Base-by-base conservation (phyloP, 805 yeast species). In the Candida oleophila region DNA sequence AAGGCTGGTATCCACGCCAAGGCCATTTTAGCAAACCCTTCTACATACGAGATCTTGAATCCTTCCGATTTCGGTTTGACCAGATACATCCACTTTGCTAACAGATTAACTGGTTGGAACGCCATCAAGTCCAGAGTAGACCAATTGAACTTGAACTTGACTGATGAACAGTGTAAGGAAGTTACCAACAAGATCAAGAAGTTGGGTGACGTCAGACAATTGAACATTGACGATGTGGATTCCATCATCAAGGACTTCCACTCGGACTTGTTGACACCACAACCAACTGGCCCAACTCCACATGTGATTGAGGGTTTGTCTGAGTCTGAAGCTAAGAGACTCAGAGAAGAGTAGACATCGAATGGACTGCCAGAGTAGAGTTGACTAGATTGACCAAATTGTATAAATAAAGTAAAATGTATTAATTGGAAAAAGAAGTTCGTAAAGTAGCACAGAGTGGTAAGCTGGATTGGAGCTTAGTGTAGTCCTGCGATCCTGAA, bases 1-100 rank as follows among this genome's bases (percentile, higher is more conserved):
- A 92, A 92, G 80, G 99, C 99, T 49, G 99, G 99, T 71, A 91
- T 92, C 66, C 99, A 92, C 69, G 98, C 99, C 61, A 92, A 94
- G 79, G 98, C 98, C 48, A 92, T 92, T 57, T 81, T 92, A 55
- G 99, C 99, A 49, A 94, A 92, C 74, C 99, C 99, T 52, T 89
- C 97, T 41, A 94, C 98, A n/a, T 92, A 92, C 69, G 99, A 92
- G 77, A 92, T 92, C 62, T 79, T 92, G 66, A 87, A 87, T 66
- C 99, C 99, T 47, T 74, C 86, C 22, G 99, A 92, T 73, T 92
- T 92, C 62, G 99, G 99, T 66, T 81, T 92, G 65, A 84, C 96
- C 47, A 83, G 99, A 66, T 92, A 92, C 69, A 92, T 92, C 65
- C 99, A 94, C 71, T 94, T 92, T 68, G 98, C 98, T 59, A 92